These are phyloP conservation scores for Neonectria sp. DNA, from an alignment of 2,329 filamentous ascomycete genomes.

Conservation along the genomic window DNA sequence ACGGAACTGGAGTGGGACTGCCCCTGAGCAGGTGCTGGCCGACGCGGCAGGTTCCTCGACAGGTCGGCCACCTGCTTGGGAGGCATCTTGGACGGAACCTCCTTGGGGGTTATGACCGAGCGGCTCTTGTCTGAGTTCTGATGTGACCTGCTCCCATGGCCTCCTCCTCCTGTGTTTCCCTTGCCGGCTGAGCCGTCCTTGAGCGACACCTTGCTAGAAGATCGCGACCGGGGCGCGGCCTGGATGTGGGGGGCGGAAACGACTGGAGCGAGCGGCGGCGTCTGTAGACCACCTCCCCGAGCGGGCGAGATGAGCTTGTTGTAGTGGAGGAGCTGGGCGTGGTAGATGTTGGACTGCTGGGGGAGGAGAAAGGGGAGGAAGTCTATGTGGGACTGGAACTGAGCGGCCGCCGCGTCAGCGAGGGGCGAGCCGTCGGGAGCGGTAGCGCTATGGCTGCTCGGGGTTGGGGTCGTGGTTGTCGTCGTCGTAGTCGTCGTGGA, in stretches of 20 bases:
- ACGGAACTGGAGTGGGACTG: constrained; percentile 84
- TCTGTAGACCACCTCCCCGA: constrained; percentile 69
- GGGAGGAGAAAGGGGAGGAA: constrained; percentile 71
- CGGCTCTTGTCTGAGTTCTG: constrained; percentile 73
- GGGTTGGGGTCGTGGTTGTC: constrained; percentile 45
- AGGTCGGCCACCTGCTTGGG: constrained; percentile 57
- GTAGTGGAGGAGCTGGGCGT: constrained; percentile 75
- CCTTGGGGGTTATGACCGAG: constrained; percentile 73
- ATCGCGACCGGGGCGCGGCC: constrained; percentile 70
- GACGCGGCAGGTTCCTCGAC: constrained; percentile 50
- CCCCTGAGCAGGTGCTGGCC: constrained; percentile 49
- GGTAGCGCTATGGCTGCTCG: constrained; percentile 46
- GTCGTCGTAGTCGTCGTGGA: constrained; percentile 44
- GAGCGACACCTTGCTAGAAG: constrained; percentile 72
- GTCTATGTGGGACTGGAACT: constrained; percentile 63
- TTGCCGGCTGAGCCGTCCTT: constrained; percentile 65
- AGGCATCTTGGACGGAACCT: constrained; percentile 66
- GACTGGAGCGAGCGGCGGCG: constrained; percentile 68
- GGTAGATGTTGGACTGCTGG: constrained; percentile 71
- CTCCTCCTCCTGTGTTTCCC: constrained; percentile 67
- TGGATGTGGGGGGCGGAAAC: constrained; percentile 71
- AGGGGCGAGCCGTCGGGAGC: constrained; percentile 51
- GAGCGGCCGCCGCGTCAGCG: constrained; percentile 49
- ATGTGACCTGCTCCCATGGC: constrained; percentile 76
- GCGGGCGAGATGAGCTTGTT: constrained; percentile 75